Evolutionary conservation across 2,329 filamentous ascomycete genomes (phyloP), one percentile per base, ranked within the genome.

Genomic region (Colletotrichum euphorbiae): DNA sequence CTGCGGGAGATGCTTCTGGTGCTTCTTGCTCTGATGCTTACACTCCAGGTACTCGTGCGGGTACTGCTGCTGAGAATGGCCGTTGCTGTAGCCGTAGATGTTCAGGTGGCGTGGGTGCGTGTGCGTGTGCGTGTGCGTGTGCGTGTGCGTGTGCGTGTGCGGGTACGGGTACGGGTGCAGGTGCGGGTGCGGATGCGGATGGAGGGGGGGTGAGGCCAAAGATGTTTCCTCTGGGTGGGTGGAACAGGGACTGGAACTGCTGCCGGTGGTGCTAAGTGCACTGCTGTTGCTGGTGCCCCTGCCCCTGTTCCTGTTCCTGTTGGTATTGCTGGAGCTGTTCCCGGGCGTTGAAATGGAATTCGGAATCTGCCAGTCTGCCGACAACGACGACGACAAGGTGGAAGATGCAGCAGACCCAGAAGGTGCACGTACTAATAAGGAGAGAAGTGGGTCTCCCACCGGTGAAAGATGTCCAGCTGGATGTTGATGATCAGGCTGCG

Each of bases 171-270:
- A 8, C 43, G 54, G n/a, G 45, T 65, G 56, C 62, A 46, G 46
- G 46, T 54, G 57, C 62, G 62, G 46, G 24, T 64, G 61, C 61
- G 61, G 61, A 46, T 38, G 62, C 45, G 62, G 43, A 31, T 64
- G 57, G 56, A 62, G 24, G 57, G 57, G 57, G 48, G 63, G 58
- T 50, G 57, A 21, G n/a, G 21, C 24, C 46, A 61, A 33, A 48
- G 40, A 17, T 54, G 56, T 54, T 66, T 40, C 56, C 42, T 40
- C 57, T 62, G 48, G 38, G 50, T 56, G 55, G 45, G 36, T 65
- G 45, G 45, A 24, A 51, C 36, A 17, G 45, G 45, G 42, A 33
- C 42, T 51, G 33, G 9, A 38, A 31, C 48, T 59, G 36, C n/a
- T 64, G 61, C 33, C 57, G 52, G 43, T 51, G 24, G 28, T 28